These are phyloP conservation scores for Danielia reshetovae DNA, from an alignment of 805 yeast genomes.

Conservation along the genomic window DNA sequence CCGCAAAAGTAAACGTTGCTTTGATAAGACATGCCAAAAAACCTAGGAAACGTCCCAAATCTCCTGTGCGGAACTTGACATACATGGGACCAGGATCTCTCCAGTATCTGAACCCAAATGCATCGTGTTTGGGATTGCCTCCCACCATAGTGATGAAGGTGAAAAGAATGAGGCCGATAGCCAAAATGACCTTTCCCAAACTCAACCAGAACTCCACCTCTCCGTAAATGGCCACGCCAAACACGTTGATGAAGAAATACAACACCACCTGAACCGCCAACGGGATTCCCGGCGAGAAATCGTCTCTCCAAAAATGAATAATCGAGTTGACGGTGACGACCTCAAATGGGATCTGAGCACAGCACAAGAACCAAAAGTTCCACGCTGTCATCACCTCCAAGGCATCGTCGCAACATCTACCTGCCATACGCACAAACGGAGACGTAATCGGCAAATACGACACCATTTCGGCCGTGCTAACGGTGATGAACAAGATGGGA, in stretches of 20 bases:
- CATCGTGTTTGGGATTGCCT: conserved; percentile 18
- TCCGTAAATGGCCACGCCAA: conserved; percentile 48
- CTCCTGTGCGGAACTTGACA: conserved; percentile 37
- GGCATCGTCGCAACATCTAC: conserved; percentile 73
- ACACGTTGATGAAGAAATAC: conserved; percentile 49
- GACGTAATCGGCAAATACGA: conserved; percentile 72
- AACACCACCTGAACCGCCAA: conserved; percentile 61
- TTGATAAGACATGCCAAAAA: conserved; percentile 63
- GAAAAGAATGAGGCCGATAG: conserved; percentile 16
- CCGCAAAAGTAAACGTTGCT: conserved; percentile 78
- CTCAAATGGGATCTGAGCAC: conserved; percentile 79
- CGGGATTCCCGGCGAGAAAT: conserved; percentile 68
- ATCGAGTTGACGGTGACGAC: conserved; percentile 76
- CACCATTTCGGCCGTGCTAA: conserved; percentile 75
- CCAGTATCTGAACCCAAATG: conserved; percentile 20
- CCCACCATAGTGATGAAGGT: conserved; percentile 19
- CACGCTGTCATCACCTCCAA: conserved; percentile 73
- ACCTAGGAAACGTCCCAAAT: conserved; percentile 65
- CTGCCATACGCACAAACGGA: conserved; percentile 71
- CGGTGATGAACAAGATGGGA: conserved; percentile 63
- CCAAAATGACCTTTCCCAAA: conserved; percentile 32
- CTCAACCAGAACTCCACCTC: conserved; percentile 51
- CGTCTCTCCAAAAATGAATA: conserved; percentile 77
- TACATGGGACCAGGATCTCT: conserved; percentile 16
- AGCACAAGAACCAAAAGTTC: conserved; percentile 74